A percentile compares a stretch with the other conserved stretches of the same genome.
Evolutionary conservation across 495 filamentous ascomycete genomes (phyloP).

Genomic region (Podospora pseudopauciseta): DNA sequence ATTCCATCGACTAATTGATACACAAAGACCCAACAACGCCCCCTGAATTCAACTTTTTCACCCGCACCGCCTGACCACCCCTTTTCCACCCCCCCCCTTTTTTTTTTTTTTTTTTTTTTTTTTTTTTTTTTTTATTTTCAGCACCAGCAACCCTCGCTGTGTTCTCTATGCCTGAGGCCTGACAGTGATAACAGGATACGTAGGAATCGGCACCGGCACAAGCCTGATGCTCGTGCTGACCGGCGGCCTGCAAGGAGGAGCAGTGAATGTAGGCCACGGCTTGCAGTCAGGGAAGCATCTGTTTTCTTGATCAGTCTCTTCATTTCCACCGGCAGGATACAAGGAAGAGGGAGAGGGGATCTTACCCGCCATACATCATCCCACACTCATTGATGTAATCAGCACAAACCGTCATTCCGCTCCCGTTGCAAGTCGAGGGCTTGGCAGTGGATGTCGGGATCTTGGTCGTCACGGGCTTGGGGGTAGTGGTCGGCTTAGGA

Average conservation of each 20-base stretch:
- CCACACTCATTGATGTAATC: constrained; percentile 19
- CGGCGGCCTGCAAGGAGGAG: constrained; percentile 9
- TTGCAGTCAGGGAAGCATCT: constrained; percentile 29
- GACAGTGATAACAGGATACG: background rate
- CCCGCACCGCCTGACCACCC: no score
- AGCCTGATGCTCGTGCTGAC: background rate
- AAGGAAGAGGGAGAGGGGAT: background rate
- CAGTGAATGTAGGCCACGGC: constrained; percentile 19
- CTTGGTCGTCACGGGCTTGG: background rate
- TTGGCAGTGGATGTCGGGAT: background rate
- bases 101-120: no score
- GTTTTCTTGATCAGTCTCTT: background rate
- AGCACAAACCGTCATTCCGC: constrained; percentile 7
- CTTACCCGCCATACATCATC: constrained; percentile 27
- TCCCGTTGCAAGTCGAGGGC: constrained; percentile 4
- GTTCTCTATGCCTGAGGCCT: background rate
- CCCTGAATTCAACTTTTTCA: no score
- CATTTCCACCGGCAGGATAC: background rate
- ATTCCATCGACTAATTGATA: no score
- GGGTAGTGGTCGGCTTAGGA: constrained; percentile 7
- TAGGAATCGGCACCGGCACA: constrained; percentile 1
- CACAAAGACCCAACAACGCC: no score
- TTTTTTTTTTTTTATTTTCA: background rate
- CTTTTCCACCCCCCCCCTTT: background rate
- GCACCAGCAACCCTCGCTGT: background rate